Evolutionary conservation across 78 protist genomes (phyloP), one percentile per base, ranked within the genome.

Genomic region (Diacronema lutheri): DNA sequence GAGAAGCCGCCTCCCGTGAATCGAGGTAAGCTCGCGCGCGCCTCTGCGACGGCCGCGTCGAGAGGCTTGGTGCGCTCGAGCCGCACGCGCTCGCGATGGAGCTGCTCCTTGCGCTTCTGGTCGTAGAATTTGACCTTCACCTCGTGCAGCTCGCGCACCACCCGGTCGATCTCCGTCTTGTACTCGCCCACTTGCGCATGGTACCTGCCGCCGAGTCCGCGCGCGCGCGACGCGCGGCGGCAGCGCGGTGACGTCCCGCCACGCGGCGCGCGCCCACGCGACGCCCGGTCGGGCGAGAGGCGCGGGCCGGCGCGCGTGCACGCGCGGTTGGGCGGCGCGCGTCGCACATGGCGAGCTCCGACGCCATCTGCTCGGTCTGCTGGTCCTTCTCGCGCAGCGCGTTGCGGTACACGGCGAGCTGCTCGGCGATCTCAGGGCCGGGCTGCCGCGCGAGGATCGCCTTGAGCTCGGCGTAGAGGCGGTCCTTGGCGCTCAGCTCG

Each of bases 401-500:
- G 62, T 41, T 61, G 46, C 86, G 88, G 40, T 78, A 88, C 41
- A 72, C 31, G n/a, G 65, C 6, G 21, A 90, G 90, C 83, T 94
- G 95, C 81, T 91, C 92, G 21, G 91, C 73, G n/a, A 92, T 90
- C 81, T 92, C 94, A 19, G 93, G 93, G 20, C 95, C 95, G 9
- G 97, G 97, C 88, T 91, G 96, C 35, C 96, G 79, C 33, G 92
- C 89, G 38, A 96, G 92, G 58, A 93, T 77, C 62, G 90, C 44
- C 93, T 94, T 90, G 74, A 95, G 91, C 91, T 95, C 95, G 29
- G 69, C 76, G 76, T 90, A 93, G 57, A 87, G 81, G 82, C 92
- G 93, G 62, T 94, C 97, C 87, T 89, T 90, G 85, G 93, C 96
- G 71, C 93, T 92, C 33, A 96, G 79, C 60, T 87, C 38, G 33